phyloP scores from a whole-genome alignment of 1,284 basidiomycete species.

The Pseudozyma hubeiensis region DNA sequence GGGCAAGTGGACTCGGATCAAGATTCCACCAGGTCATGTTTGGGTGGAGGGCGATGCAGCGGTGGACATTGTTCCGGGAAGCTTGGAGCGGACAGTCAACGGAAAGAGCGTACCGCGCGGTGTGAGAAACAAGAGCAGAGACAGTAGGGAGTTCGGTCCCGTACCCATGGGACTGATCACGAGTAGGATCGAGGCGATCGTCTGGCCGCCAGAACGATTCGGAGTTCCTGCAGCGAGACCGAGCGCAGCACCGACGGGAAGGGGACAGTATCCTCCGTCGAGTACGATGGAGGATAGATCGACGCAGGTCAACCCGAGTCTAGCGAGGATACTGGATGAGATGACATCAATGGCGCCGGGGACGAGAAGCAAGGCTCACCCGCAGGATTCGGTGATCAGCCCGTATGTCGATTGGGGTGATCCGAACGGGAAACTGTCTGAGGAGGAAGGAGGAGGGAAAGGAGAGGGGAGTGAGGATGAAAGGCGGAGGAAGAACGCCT shows the following conservation, averaged over 20 bases:
- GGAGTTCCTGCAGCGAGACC: conserved; percentile 45
- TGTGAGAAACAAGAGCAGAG: conserved; percentile 53
- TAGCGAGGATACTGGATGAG: conserved; percentile 41
- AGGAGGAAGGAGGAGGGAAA: conserved; percentile 1
- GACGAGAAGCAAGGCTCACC: conserved; percentile 31
- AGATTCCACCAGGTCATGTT: conserved; percentile 65
- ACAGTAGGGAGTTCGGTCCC: conserved; percentile 72
- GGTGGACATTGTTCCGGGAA: conserved; percentile 51
- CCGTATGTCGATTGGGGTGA: conserved; percentile 41
- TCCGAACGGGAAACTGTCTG: background rate
- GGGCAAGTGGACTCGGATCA: conserved; percentile 45
- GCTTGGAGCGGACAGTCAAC: conserved; percentile 23
- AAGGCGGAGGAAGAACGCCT: conserved; percentile 17
- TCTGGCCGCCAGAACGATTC: conserved; percentile 70
- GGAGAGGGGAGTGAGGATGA: conserved; percentile 2
- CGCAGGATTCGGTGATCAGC: conserved; percentile 43
- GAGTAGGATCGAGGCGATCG: conserved; percentile 69
- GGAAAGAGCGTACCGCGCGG: background rate
- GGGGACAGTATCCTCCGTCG: conserved; percentile 21
- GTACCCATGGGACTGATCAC: conserved; percentile 71
- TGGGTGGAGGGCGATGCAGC: conserved; percentile 74
- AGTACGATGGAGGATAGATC: conserved; percentile 9
- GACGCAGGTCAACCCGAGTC: conserved; percentile 45
- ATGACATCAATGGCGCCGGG: conserved; percentile 18
- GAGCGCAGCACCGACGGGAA: background rate